phyloP scores from a whole-genome alignment of 2,329 filamentous ascomycete species.

The Akanthomyces dipterigenus region DNA sequence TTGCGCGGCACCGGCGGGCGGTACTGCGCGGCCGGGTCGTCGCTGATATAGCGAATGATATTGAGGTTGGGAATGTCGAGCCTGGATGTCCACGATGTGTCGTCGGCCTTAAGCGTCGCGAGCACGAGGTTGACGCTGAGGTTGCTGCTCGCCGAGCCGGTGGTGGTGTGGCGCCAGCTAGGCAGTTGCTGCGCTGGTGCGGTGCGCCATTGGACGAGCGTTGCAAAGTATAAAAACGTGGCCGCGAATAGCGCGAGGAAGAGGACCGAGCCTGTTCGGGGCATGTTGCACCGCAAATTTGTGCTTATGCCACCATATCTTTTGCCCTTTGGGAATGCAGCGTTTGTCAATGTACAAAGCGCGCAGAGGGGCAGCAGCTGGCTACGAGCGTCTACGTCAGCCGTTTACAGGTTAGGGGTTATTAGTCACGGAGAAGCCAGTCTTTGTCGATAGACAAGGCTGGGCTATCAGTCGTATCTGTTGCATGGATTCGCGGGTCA shows the following conservation, averaged over 20 bases:
- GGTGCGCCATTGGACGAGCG: neutral
- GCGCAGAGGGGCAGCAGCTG: too few species aligned
- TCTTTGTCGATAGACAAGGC: too few species aligned
- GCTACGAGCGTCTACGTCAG: too few species aligned
- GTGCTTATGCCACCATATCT: too few species aligned
- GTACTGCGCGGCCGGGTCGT: conserved; percentile 38
- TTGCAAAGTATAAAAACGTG: neutral
- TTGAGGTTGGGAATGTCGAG: conserved; percentile 26
- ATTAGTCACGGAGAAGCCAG: too few species aligned
- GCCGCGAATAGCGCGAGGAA: neutral
- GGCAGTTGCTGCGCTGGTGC: neutral
- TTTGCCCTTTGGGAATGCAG: too few species aligned
- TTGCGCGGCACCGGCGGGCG: conserved; percentile 47
- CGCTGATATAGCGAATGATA: conserved; percentile 40
- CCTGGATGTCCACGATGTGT: conserved; percentile 25
- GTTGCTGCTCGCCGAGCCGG: conserved; percentile 8
- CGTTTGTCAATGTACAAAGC: too few species aligned
- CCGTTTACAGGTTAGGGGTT: too few species aligned
- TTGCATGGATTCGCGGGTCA: too few species aligned
- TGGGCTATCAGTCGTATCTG: too few species aligned
- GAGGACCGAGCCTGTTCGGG: neutral
- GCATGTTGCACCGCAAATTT: neutral
- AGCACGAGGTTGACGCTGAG: conserved; percentile 25
- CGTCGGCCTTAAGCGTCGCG: conserved; percentile 20
- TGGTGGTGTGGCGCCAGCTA: neutral